Percentiles rank a stretch among this genome's conserved stretches.
phyloP scores from a whole-genome alignment of 2,329 filamentous ascomycete species.

The Truncatella angustata region DNA sequence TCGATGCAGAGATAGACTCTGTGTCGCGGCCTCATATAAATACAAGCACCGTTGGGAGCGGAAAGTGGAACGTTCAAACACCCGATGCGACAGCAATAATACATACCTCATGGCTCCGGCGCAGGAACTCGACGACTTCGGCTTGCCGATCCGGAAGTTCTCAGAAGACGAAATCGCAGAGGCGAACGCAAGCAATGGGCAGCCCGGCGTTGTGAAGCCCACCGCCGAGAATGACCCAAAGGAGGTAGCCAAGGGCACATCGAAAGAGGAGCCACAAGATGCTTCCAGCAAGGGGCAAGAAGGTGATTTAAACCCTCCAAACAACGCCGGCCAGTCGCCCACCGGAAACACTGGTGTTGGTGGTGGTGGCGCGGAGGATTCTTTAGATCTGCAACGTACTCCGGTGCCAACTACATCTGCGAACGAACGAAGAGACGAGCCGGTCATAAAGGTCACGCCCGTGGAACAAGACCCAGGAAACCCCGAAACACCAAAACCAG shows the following conservation, averaged over 20 bases:
- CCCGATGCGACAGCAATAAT: conserved; percentile 21
- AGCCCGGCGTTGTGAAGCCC: too few relatives aligned
- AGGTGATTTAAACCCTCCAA: conserved; percentile 13
- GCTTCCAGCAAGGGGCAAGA: conserved; percentile 8
- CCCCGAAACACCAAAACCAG: conserved; percentile 22
- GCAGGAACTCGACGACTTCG: conserved; percentile 67
- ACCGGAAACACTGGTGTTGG: too few relatives aligned
- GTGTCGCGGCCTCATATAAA: too few relatives aligned
- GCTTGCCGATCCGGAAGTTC: conserved; percentile 60
- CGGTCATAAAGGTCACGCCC: too few relatives aligned
- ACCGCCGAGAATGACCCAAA: conserved; percentile 12
- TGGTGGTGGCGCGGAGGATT: conserved; percentile 39
- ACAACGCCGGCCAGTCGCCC: conserved; percentile 19
- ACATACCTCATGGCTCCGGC: conserved; percentile 27
- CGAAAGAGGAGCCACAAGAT: conserved; percentile 1
- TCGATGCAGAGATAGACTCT: too few relatives aligned
- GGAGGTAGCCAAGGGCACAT: conserved; percentile 10
- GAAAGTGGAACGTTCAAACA: too few relatives aligned
- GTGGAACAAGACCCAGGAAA: too few relatives aligned
- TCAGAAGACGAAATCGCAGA: conserved; percentile 34
- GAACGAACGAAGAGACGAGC: conserved; percentile 12
- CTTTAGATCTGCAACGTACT: conserved; percentile 34
- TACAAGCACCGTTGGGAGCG: too few relatives aligned
- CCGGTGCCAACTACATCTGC: conserved; percentile 22
- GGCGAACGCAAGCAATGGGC: too few relatives aligned